Percentiles rank a stretch among this genome's conserved stretches.
Evolutionary conservation across 2,329 filamentous ascomycete species (phyloP).

Genomic region (Monascus ruber): DNA sequence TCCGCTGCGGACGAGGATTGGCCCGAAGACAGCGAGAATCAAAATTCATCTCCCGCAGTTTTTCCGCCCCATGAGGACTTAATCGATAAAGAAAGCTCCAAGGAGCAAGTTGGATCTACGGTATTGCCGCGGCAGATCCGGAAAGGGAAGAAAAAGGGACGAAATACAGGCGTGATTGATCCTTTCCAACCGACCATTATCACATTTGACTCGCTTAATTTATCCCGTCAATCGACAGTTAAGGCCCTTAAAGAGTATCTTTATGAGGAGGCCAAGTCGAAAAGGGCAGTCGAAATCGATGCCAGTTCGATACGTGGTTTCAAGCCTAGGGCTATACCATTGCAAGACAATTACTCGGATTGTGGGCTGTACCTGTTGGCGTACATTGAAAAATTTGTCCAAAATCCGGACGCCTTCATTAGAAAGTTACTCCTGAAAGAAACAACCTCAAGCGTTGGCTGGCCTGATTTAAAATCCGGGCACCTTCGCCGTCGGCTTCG

Average conservation of each 20-base stretch:
- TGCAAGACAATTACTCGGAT: conserved; percentile 75
- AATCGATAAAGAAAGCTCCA: conserved; percentile 4
- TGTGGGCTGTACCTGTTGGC: conserved; percentile 80
- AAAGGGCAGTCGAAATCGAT: conserved; percentile 39
- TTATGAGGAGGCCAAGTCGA: conserved; percentile 57
- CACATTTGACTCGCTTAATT: conserved; percentile 75
- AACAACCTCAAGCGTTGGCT: conserved; percentile 45
- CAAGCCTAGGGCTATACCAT: conserved; percentile 63
- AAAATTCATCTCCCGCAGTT: conserved; percentile 4
- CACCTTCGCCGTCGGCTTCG: conserved; percentile 56
- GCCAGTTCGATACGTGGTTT: conserved; percentile 44
- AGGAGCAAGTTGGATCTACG: conserved; percentile 5
- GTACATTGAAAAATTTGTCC: conserved; percentile 73
- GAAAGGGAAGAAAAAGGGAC: conserved; percentile 18
- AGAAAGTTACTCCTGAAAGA: conserved; percentile 54
- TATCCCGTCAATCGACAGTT: conserved; percentile 52
- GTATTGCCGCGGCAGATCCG: conserved; percentile 5
- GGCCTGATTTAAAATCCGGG: conserved; percentile 43
- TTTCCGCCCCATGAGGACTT: conserved; percentile 5
- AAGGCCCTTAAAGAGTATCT: conserved; percentile 66
- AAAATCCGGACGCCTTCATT: conserved; percentile 60
- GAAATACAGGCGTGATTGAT: conserved; percentile 27
- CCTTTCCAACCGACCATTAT: conserved; percentile 59
- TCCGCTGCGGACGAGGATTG: conserved; percentile 13
- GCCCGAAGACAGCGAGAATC: conserved; percentile 21